phyloP scores from a whole-genome alignment of 176 grass and related monocot species.

The Hsuehochloa calcarea region DNA sequence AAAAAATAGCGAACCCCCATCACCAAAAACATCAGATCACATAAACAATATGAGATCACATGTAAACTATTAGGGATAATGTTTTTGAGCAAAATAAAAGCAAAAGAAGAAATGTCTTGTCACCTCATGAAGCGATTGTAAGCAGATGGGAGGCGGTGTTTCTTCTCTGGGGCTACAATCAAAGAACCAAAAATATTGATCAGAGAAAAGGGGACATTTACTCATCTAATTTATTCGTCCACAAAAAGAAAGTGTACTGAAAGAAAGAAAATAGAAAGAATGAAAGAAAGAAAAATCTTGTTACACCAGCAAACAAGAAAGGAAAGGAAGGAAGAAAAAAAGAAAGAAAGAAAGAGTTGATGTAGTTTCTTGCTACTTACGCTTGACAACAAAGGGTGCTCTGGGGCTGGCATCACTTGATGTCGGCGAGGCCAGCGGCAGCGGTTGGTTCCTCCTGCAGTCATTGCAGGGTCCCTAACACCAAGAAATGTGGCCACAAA shows the following conservation, averaged over 20 bases:
- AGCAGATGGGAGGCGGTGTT: constrained; percentile 83
- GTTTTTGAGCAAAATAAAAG: background rate
- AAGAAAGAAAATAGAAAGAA: background rate
- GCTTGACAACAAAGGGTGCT: constrained; percentile 82
- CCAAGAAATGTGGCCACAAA: constrained; percentile 35
- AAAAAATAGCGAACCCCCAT: background rate
- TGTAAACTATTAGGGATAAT: constrained; percentile 10
- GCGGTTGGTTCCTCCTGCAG: constrained; percentile 68
- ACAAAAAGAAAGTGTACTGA: background rate
- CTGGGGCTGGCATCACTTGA: constrained; percentile 52
- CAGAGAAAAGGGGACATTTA: background rate
- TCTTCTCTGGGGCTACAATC: constrained; percentile 85
- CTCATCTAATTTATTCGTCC: background rate
- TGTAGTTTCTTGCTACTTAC: constrained; percentile 46
- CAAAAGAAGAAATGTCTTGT: background rate
- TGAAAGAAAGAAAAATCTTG: background rate
- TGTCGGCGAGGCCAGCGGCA: constrained; percentile 45
- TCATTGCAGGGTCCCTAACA: constrained; percentile 73
- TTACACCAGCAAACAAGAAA: background rate
- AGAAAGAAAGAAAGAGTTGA: background rate
- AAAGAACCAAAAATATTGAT: constrained; percentile 23
- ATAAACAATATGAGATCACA: constrained; percentile 12
- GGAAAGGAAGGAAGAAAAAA: background rate
- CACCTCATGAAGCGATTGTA: constrained; percentile 97
- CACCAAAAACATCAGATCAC: background rate